Base-by-base conservation (phyloP, 2,329 filamentous ascomycete genomes). In the Penicillium sp. region DNA sequence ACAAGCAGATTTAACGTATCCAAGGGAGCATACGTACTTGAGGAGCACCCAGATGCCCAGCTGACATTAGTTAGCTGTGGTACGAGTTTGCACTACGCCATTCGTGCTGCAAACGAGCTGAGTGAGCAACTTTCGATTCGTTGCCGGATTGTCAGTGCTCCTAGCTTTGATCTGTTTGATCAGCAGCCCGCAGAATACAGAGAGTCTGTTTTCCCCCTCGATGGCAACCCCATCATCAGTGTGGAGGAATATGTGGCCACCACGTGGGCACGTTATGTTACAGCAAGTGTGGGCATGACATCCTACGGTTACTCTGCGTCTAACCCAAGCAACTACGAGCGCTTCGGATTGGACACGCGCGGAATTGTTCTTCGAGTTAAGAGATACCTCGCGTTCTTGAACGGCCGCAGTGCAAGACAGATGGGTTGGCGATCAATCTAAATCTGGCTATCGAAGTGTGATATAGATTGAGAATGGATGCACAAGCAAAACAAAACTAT, bases 131-230 rank as follows among this genome's bases (percentile, higher is more conserved):
- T 86, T 92, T 75, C 84, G 83, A 75, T 74, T 95, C 77, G 88
- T 86, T 75, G 87, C 90, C 50, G 90, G 91, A 85, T 96, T 51
- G 91, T 95, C 64, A 96, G 91, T 35, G 83, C 96, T 74, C 91
- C 91, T 62, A 96, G 90, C 81, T 88, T 88, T 72, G 91, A 96
- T 80, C 88, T 94, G 53, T 96, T 96, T 69, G 92, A 96, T 74
- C 79, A 85, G 34, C 91, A 96, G 80, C 67, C 80, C 72, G 92
- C 93, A 85, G 90, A 93, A 63, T 96, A 96, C 85, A 86, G 85
- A 74, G 86, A 95, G 65, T 89, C 85, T 62, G 88, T 94, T 63
- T 86, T 96, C 60, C 91, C 91, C 66, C 27, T 39, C 2, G 89
- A 95, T 72, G 91, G 91, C 63, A 91, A 94, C 71, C 91, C 91